Base-by-base conservation (phyloP, 1,284 basidiomycete species). In the Trametes sp. region DNA sequence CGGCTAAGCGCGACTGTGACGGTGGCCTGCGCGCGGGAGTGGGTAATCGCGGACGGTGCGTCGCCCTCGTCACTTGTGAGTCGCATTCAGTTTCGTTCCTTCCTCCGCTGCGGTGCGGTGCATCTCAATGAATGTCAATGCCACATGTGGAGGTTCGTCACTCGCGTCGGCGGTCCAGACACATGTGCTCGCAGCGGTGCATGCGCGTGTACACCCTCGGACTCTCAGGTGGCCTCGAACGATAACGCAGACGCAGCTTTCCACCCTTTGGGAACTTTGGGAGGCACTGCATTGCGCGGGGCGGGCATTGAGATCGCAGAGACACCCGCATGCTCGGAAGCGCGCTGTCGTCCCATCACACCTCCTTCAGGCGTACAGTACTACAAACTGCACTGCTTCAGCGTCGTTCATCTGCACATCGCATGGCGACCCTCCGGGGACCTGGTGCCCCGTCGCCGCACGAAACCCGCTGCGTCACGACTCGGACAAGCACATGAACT, bases 171-270 rank as follows among this genome's bases (percentile, higher is more conserved):
- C 11, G 33, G 5, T 23, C 28, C 35, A 7, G 38, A 21, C 23
- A 51, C 57, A 51, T 41, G 49, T 52, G 57, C 57, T 59, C 50
- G 50, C 57, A 53, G 50, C 50, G 42, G 57, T 53, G 57, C 57
- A 45, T 11, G 49, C 57, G 57, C 50, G 57, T 38, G 42, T 59
- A 41, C 5, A 8, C 26, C 24, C 31, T 23, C 49, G 50, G 14
- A 23, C 48, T n/a, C 19, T 8, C 11, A 45, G 24, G 42, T 23
- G 42, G 41, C 41, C 41, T 8, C 41, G n/a, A n/a, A n/a, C n/a
- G n/a, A n/a, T n/a, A n/a, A n/a, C n/a, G n/a, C n/a, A n/a, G n/a
- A n/a, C n/a, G n/a, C n/a, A n/a, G n/a, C n/a, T n/a, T n/a, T n/a
- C n/a, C n/a, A n/a, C n/a, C n/a, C n/a, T n/a, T n/a, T n/a, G n/a